Conservation (phyloP, 768 basidiomycete genomes). For the Suillus ampliporus region DNA sequence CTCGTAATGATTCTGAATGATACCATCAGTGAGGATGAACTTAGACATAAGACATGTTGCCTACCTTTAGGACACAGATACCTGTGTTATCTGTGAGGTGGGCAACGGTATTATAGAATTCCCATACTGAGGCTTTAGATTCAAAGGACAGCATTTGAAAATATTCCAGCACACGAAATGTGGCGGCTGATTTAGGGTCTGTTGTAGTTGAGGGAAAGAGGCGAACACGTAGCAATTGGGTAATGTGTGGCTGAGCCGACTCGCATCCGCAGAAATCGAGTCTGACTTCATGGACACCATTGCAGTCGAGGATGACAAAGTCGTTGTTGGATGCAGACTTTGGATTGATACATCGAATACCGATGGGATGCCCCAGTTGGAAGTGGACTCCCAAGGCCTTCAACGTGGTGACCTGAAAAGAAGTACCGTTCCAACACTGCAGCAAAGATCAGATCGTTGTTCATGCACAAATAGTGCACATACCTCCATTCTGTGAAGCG, state of each 20-base stretch:
- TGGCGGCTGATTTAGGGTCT: slow-evolving; percentile 33
- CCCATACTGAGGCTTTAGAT: slow-evolving; percentile 32
- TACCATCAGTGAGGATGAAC: not conserved
- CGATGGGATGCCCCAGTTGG: slow-evolving; percentile 28
- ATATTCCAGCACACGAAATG: slow-evolving; percentile 28
- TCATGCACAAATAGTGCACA: not conserved
- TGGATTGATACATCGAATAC: slow-evolving; percentile 17
- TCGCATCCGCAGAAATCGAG: slow-evolving; percentile 21
- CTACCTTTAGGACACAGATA: slow-evolving; percentile 1
- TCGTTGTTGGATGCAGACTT: slow-evolving; percentile 12
- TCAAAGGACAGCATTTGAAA: slow-evolving; percentile 35
- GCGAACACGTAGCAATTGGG: slow-evolving; percentile 15
- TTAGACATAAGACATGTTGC: not conserved
- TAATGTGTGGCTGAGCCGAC: slow-evolving; percentile 8
- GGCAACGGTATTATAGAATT: slow-evolving; percentile 27
- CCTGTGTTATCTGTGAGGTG: slow-evolving; percentile 32
- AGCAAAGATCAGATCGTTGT: not conserved
- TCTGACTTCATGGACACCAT: slow-evolving; percentile 27
- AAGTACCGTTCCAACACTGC: slow-evolving; percentile 24
- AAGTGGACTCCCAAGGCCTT: slow-evolving; percentile 26
- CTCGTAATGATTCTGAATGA: not conserved
- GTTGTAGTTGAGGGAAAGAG: slow-evolving; percentile 19
- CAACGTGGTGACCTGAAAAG: slow-evolving; percentile 20
- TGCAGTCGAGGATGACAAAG: slow-evolving; percentile 27
- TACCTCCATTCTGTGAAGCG: slow-evolving; percentile 6